Evolutionary conservation across 2,329 filamentous ascomycete genomes (phyloP).

Genomic region (Teratosphaeria pseudoeucalypti): DNA sequence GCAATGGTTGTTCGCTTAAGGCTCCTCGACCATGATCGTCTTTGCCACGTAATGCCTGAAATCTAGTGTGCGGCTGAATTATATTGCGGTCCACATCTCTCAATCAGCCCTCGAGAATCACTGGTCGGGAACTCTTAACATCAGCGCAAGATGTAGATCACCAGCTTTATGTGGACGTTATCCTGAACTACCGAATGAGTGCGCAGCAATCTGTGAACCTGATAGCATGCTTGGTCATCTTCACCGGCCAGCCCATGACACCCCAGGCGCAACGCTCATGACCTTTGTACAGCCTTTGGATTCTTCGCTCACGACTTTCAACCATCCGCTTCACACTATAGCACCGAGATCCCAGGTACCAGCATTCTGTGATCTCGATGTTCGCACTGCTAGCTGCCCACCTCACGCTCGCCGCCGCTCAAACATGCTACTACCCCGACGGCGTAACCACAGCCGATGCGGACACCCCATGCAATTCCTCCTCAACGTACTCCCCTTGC

Average conservation of each 20-base stretch:
- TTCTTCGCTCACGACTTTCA: not conserved
- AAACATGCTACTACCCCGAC: conserved; percentile 2
- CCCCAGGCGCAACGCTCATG: not conserved
- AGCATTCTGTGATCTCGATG: not conserved
- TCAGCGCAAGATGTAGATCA: not conserved
- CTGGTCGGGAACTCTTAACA: no score
- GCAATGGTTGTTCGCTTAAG: no score
- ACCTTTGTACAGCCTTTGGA: not conserved
- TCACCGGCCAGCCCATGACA: not conserved
- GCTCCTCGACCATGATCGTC: no score
- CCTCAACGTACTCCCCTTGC: not conserved
- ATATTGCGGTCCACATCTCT: not conserved
- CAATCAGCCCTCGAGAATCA: not conserved
- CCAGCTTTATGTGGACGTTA: not conserved
- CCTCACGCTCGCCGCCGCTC: not conserved
- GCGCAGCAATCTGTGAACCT: not conserved
- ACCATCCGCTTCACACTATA: not conserved
- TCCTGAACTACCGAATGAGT: not conserved
- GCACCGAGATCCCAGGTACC: not conserved
- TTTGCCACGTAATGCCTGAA: not conserved
- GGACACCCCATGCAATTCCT: not conserved
- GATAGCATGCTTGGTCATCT: not conserved
- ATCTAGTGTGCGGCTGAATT: not conserved
- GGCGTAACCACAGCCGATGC: not conserved
- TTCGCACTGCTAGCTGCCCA: not conserved